Evolutionary conservation across 2,329 filamentous ascomycete genomes (phyloP), one percentile per base, ranked within the genome.

Genomic region (Ramichloridium luteum): DNA sequence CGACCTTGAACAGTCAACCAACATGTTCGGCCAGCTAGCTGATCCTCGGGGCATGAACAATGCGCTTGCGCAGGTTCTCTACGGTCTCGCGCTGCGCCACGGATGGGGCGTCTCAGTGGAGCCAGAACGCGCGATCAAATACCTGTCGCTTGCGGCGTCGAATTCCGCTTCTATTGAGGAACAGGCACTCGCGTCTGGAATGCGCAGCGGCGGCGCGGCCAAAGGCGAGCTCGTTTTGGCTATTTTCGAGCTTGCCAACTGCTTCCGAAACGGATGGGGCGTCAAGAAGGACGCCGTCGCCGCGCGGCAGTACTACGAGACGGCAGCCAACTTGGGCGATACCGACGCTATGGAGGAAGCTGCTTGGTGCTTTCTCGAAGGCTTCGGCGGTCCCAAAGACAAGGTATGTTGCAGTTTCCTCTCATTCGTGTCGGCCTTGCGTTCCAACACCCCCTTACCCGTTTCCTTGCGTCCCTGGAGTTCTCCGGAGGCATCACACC

Each of bases 301-400:
- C 28, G 90, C 90, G 30, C 67, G 68, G 47, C 67, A 93, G 69
- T 98, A 96, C 58, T 98, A 96, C 58, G 88, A 96, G 61, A 94
- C 88, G 6, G 90, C 90, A 16, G 90, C 90, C 38, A 96, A 98
- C 13, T 63, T 98, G 44, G 90, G 90, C 39, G 90, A 98, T 58
- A 83, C 82, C 27, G 90, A 98, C 62, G 90, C 86, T 36, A 93
- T 96, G 86, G 93, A 94, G 54, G 88, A 96, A 59, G 79, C 79
- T 32, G 90, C 77, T 20, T 93, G 85, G 84, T 98, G 90, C 64
- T 96, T 90, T 67, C 59, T 92, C 16, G 80, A 94, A 54, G 90
- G 90, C n/a, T 93, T 93, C 59, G 90, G 90, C 18, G 88, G 85
- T 52, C 90, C 85, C 58, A 98, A 96, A 59, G 86, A 98, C 65